A percentile compares a stretch with the other conserved stretches of the same genome.
Evolutionary conservation across 2,329 filamentous ascomycete species (phyloP).

Genomic region (Lachnellula occidentalis): DNA sequence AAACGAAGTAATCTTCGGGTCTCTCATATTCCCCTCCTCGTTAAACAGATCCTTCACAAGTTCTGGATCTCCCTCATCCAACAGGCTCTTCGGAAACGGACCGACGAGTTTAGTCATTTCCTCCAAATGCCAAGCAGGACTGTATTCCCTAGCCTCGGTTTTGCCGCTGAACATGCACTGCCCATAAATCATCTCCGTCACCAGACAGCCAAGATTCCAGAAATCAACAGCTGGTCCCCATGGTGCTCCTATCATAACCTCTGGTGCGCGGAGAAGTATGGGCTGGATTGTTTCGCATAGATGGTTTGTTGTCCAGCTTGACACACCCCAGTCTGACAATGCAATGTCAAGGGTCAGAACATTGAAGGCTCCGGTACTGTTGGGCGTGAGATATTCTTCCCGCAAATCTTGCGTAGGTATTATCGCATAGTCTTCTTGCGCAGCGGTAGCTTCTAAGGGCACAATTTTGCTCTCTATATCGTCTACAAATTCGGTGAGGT

Average conservation of each 20-base stretch:
- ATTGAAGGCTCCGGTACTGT: constrained; percentile 2
- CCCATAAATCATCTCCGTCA: constrained; percentile 14
- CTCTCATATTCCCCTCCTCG: constrained; percentile 5
- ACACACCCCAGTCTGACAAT: constrained; percentile 23
- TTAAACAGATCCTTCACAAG: constrained; percentile 5
- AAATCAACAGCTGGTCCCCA: constrained; percentile 20
- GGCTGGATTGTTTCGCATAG: constrained; percentile 21
- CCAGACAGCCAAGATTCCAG: constrained; percentile 24
- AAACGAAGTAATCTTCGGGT: neutral
- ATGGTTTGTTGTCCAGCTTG: constrained; percentile 19
- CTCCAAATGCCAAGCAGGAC: constrained; percentile 9
- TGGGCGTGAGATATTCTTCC: too few relatives aligned
- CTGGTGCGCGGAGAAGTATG: constrained; percentile 24
- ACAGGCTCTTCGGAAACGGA: constrained; percentile 9
- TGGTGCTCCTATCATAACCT: constrained; percentile 21
- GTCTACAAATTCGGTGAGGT: too few relatives aligned
- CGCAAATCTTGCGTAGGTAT: too few relatives aligned
- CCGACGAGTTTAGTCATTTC: constrained; percentile 20
- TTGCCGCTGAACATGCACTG: constrained; percentile 18
- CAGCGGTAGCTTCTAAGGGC: too few relatives aligned
- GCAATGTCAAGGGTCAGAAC: constrained; percentile 17
- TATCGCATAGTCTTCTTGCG: neutral
- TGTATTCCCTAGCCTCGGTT: constrained; percentile 9
- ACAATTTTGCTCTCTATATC: too few relatives aligned
- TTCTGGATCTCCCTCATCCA: too few relatives aligned